Conservation (phyloP, 139 green algal genomes). For the Coccomyxa sp. region DNA sequence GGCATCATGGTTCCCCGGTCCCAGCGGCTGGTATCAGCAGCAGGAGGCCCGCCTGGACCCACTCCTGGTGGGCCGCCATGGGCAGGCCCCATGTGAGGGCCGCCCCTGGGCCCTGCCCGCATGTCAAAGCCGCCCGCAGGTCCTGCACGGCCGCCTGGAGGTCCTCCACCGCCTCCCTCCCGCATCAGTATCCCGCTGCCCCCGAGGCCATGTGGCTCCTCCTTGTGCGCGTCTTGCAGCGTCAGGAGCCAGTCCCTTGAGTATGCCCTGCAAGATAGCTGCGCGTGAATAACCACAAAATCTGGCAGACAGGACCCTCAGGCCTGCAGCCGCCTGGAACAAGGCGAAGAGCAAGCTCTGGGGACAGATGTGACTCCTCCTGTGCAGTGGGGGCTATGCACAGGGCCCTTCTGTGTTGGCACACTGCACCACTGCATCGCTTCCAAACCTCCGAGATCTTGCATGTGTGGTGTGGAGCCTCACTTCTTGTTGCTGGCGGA, state of each 20-base stretch:
- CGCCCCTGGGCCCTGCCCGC: too few relatives aligned
- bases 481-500: background rate
- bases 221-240: background rate
- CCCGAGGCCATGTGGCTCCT: slow-evolving; percentile 10
- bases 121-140: background rate
- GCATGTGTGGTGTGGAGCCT: background rate
- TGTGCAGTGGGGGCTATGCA: background rate
- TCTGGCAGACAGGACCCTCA: background rate
- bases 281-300: background rate
- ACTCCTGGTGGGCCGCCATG: background rate
- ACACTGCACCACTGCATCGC: background rate
- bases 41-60: background rate
- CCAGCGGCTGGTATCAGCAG: background rate
- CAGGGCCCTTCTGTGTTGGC: background rate
- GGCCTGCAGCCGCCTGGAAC: background rate
- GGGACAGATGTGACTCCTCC: too few relatives aligned
- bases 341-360: background rate
- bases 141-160: background rate
- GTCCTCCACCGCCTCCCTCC: background rate
- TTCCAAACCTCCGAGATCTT: background rate
- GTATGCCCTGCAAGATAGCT: slow-evolving; percentile 10
- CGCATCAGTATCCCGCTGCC: background rate
- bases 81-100: background rate
- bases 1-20: slow-evolving; percentile 1
- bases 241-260: slow-evolving; percentile 22